Conservation (phyloP, 2,329 filamentous ascomycete genomes). For the Truncatella angustata region DNA sequence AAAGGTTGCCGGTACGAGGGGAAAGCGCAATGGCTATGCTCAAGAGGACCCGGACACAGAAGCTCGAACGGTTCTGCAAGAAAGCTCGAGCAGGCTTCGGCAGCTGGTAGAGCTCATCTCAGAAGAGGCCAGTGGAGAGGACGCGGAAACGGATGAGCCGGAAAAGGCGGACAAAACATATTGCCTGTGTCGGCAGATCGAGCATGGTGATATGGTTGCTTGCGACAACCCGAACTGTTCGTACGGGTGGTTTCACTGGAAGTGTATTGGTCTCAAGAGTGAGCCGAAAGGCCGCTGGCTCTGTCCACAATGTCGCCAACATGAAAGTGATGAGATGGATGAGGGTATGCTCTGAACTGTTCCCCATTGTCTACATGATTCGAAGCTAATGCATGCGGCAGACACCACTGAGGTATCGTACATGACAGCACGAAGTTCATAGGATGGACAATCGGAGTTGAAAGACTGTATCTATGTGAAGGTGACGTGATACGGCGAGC, state of each 20-base stretch:
- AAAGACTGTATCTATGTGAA: background rate
- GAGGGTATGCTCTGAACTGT: background rate
- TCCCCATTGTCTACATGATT: background rate
- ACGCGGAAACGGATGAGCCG: slow-evolving; percentile 10
- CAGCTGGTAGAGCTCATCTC: slow-evolving; percentile 36
- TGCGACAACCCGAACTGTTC: slow-evolving; percentile 82
- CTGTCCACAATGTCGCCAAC: slow-evolving; percentile 60
- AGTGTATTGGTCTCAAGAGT: slow-evolving; percentile 65
- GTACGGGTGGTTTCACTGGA: slow-evolving; percentile 88
- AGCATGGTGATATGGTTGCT: slow-evolving; percentile 85
- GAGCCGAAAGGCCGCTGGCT: slow-evolving; percentile 68
- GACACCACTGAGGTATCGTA: slow-evolving; percentile 6
- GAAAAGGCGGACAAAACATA: slow-evolving; percentile 15
- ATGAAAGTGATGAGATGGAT: slow-evolving; percentile 20
- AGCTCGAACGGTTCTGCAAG: slow-evolving; percentile 41
- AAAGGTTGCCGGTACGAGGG: slow-evolving; percentile 32
- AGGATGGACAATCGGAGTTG: slow-evolving; percentile 1
- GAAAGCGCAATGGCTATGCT: slow-evolving; percentile 18
- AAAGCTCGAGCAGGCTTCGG: slow-evolving; percentile 43
- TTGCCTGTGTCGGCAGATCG: slow-evolving; percentile 80
- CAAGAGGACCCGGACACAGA: slow-evolving; percentile 34
- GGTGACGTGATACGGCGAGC: background rate
- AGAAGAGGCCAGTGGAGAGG: slow-evolving; percentile 15
- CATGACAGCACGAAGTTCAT: slow-evolving; percentile 10
- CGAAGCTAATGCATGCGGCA: background rate